Evolutionary conservation across 2,329 filamentous ascomycete genomes (phyloP), one percentile per base, ranked within the genome.

Genomic region (Ceratocystis huliohia): DNA sequence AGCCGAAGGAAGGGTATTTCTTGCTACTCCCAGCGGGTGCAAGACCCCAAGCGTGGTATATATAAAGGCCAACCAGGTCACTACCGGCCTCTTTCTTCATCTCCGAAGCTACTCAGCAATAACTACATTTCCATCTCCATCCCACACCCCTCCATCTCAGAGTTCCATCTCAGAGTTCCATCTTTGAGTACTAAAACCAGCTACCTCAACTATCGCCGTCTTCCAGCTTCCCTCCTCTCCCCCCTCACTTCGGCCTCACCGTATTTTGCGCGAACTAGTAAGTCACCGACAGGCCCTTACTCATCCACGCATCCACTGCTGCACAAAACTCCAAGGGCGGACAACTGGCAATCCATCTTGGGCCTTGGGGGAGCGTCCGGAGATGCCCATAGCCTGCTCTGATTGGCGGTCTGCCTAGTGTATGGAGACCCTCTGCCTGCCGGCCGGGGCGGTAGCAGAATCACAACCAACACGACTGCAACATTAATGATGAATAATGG

Each of bases 111-210:
- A 33, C 53, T 7, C 53, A n/a, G 28, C 10, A 30, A 33, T 15
- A n/a, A 30, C 15, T 17, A 33, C 13, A 10, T 30, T 33, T 17
- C 8, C 22, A 59, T 17, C 28, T 33, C 17, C 3, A 20, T 10
- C 7, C 15, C 8, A 28, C 6, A 7, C 3, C 1, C 8, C 6
- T 59, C 7, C 8, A 33, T 59, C 56, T 37, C 28, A 59, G 13
- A 59, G 56, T 59, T 59, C 56, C 56, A 37, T 59, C 15, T 22
- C 28, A 59, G 13, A 59, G 56, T 59, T 59, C 56, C 56, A 37
- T 59, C 15, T 22, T 25, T 22, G 13, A 59, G 33, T 3, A 59
- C 28, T 25, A 28, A 33, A 8, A 15, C 56, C 28, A 20, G 56
- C 5, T 7, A n/a, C 25, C 37, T 20, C 56, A n/a, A 33, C 56